Base-by-base conservation (phyloP, 371 early-diverging fungal species). In the Mortierella sp. region DNA sequence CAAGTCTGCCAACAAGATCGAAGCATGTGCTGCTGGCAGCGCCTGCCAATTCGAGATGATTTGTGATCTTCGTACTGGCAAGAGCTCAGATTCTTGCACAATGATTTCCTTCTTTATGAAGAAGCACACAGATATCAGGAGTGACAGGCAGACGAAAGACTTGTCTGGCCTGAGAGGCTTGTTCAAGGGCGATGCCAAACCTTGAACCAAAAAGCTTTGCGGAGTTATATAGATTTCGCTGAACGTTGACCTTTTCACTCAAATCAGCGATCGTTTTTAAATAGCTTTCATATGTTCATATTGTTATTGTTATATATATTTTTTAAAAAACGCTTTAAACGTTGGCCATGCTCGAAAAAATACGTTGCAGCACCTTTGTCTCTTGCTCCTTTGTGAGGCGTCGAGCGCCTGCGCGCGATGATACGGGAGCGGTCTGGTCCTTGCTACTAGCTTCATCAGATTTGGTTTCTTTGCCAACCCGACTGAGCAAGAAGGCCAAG, bases 11-110 rank as follows among this genome's bases (percentile, higher is more conserved):
- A 40, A 28, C 81, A 84, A 12, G 7, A 49, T 53, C 45, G 43
- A 68, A 26, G 73, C 62, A 12, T 69, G 73, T 47, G 35, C 71
- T 3, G 86, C 86, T 49, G 85, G 84, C 19, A 80, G 86, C 31
- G 72, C 71, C 1, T 89, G 88, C 61, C 69, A 64, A 26, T 42
- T 66, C 19, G 84, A 83, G 34, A 75, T 79, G 2, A 83, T 89
- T 17, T 89, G 88, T 64, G 73, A 70, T 53, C 76, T 89, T 17
- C 83, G 88, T 19, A 86, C 88, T 0, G 88, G 88, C n/a, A 87
- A 86, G 61, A 84, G 88, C 45, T 62, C 68, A 3, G 71, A 71
- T 15, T 40, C 68, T 15, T 76, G 77, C 61, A 45, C 67, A 35
- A 61, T 54, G 45, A 54, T 56, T 29, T 23, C 40, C 17, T 26